phyloP scores from a whole-genome alignment of 164 flowering plant genomes.

The Magnolia sinica region DNA sequence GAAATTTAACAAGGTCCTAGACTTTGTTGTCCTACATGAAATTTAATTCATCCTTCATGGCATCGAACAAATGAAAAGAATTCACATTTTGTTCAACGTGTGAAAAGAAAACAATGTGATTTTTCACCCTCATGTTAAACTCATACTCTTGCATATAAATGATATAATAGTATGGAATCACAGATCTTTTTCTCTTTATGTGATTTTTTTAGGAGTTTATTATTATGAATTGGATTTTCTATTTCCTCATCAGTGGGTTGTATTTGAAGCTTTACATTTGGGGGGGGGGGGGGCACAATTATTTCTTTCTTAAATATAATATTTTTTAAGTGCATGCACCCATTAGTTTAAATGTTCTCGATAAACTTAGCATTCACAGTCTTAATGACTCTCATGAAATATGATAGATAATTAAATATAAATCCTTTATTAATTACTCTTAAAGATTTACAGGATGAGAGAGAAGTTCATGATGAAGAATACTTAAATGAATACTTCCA shows the following conservation, averaged over 20 bases:
- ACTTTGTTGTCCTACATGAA: neutral
- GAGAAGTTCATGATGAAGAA: neutral
- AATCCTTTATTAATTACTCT: neutral
- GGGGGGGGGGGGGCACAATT: neutral
- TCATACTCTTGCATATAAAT: slow-evolving; percentile 1
- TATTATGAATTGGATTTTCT: neutral
- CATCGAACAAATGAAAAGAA: neutral
- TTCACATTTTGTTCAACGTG: neutral
- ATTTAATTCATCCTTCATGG: neutral
- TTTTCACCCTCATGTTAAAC: neutral
- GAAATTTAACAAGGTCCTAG: neutral
- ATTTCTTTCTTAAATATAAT: too few relatives aligned
- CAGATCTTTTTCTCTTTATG: neutral
- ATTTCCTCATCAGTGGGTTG: neutral
- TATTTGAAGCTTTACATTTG: too few relatives aligned
- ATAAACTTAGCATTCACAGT: neutral
- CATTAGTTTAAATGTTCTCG: neutral
- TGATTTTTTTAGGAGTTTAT: neutral
- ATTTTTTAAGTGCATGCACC: neutral
- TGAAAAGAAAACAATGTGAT: neutral
- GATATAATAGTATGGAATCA: neutral
- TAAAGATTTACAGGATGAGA: too few relatives aligned
- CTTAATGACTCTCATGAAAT: neutral
- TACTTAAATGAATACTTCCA: too few relatives aligned
- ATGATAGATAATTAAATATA: neutral